Evolutionary conservation across 495 filamentous ascomycete species (phyloP), one percentile per base, ranked within the genome.

Genomic region (Astrocystis sublimbata): DNA sequence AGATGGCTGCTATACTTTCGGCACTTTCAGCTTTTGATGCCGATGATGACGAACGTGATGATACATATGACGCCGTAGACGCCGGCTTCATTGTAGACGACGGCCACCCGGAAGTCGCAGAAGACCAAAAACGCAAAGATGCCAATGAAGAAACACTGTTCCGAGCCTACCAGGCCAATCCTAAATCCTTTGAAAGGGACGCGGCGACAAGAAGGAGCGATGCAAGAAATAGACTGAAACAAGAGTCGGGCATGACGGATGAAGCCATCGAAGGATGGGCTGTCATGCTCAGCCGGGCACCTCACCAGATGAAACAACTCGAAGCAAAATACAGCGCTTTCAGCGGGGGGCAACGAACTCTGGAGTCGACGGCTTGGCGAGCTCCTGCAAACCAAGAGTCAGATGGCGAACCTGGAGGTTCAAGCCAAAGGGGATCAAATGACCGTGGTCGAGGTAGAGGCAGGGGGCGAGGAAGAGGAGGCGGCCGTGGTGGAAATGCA

Each of bases 21-120:
- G 94, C 94, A 0, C 86, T 98, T 10, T 90, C 92, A 10, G 85
- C 90, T 5, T 97, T 98, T 68, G 93, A 98, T 77, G 88, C 87
- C 0, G 94, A 97, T 65, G 93, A 97, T 69, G 94, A 98, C 75
- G 94, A 98, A 76, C 88, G 92, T 35, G 94, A 98, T 75, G 94
- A 98, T 70, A 98, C 94, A 2, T 98, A 98, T 74, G 94, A 98
- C 67, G 82, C 86, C 8, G 89, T 84, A 41, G 94, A 98, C 66
- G 92, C 97, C 6, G 94, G 94, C 57, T 91, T 93, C 10, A 90
- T 90, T 3, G 85, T 97, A 9, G 90, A 96, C 35, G 73, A 76
- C 8, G 67, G 64, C 46, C 64, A 64, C 26, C 31, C 81, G 31
- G 72, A 62, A 6, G 73, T 76, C 9, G 65, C 68, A 3, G 75